These are phyloP conservation scores for Calonectria henricotiae DNA, from an alignment of 2,329 filamentous ascomycete species.

Conservation along the genomic window DNA sequence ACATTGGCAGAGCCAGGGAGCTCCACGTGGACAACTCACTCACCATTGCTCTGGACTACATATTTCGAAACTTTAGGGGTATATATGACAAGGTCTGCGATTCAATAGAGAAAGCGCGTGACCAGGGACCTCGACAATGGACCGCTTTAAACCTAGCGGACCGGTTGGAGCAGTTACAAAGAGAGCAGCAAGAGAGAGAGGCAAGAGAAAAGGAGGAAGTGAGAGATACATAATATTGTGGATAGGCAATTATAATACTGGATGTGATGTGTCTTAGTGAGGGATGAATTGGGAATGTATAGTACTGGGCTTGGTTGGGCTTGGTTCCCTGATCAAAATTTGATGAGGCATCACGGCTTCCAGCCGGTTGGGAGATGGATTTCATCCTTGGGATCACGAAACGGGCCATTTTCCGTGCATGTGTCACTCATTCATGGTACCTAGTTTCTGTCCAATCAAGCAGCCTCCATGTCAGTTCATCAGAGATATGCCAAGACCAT, in stretches of 20 bases:
- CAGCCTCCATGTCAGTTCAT: neutral
- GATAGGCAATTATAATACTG: neutral
- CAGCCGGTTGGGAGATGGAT: neutral
- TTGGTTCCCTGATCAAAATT: neutral
- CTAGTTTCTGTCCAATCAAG: neutral
- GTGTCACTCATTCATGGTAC: slow-evolving; percentile 14
- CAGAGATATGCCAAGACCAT: slow-evolving; percentile 10
- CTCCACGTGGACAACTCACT: slow-evolving; percentile 47
- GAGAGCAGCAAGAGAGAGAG: slow-evolving; percentile 35
- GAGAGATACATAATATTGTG: neutral
- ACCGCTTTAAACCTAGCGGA: slow-evolving; percentile 44
- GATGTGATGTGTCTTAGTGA: neutral
- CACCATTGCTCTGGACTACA: slow-evolving; percentile 45
- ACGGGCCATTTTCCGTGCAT: slow-evolving; percentile 8
- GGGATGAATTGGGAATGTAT: neutral
- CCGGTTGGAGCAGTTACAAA: slow-evolving; percentile 44
- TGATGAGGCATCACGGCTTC: neutral
- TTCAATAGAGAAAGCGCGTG: slow-evolving; percentile 44
- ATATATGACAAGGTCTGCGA: slow-evolving; percentile 46
- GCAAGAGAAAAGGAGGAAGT: slow-evolving; percentile 8
- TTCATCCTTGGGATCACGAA: slow-evolving; percentile 10
- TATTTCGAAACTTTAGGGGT: slow-evolving; percentile 47
- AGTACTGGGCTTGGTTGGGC: neutral
- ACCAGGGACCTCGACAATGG: slow-evolving; percentile 44
- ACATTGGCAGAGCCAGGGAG: slow-evolving; percentile 43